Base-by-base conservation (phyloP, 1,284 basidiomycete genomes). In the Polyporus tsugae region DNA sequence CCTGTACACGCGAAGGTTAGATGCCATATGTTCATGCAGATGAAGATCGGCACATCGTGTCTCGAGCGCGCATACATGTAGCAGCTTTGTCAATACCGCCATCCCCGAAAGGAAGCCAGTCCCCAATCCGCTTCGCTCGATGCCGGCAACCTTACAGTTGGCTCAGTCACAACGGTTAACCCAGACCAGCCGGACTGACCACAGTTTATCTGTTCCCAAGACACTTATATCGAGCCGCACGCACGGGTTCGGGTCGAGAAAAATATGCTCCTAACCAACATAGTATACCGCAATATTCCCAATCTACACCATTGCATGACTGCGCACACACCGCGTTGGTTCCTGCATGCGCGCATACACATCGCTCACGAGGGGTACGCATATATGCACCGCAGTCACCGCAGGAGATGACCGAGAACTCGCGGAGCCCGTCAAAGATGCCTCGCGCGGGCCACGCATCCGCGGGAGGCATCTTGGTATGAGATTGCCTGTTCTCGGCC, bases 1-100 rank as follows among this genome's bases (percentile, higher is more conserved):
- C 64, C 93, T 95, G 75, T 38, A 59, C 35, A 53, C 46, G 44
- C 44, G 33, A 9, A 17, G 6, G 35, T 59, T 7, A 59, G 36
- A 35, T 39, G 36, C 6, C 46, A 49, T 49, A 19, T 13, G 13
- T 39, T 39, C 39, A 39, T 39, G 39, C 13, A 39, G 39, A 39
- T 39, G 39, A 39, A 39, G 13, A 39, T 13, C 9, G 13, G 39
- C 9, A 7, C 9, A 7, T 7, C 39, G 39, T 9, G 17, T 41
- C 11, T 4, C 39, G 10, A 13, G 39, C 39, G 2, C 11, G 39
- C 39, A 41, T 13, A 13, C 39, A 10, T 41, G 11, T 41, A 41
- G 39, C 39, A 10, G 11, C 39, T 41, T 13, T 10, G 9, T 15
- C 39, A 10, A 41, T 29, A 29, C 29, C 29, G 29, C 29, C 39